These are phyloP conservation scores for Mucor irregularis DNA, from an alignment of 371 early-diverging fungal genomes.

Conservation along the genomic window DNA sequence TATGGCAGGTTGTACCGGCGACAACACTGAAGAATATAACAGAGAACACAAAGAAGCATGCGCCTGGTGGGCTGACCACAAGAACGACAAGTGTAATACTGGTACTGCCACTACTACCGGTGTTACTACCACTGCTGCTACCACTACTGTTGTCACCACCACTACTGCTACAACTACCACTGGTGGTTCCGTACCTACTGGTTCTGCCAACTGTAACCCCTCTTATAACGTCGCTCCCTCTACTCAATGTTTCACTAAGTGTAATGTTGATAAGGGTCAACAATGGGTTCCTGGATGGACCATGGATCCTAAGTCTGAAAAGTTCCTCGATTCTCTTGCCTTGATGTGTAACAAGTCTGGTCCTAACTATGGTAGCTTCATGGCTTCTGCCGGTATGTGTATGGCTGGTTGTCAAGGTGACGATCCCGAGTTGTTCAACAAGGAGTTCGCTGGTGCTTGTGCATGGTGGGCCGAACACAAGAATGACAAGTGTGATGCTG, in stretches of 20 bases:
- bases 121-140: background rate
- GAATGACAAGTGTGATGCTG: slow-evolving; percentile 14
- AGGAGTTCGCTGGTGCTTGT: slow-evolving; percentile 25
- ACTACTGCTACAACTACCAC: slow-evolving; percentile 17
- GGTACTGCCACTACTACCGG: background rate
- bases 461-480: slow-evolving; percentile 25
- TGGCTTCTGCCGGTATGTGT: slow-evolving; percentile 42
- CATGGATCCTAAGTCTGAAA: slow-evolving; percentile 32
- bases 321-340: slow-evolving; percentile 33
- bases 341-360: slow-evolving; percentile 30
- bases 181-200: slow-evolving; percentile 6
- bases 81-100: slow-evolving; percentile 11
- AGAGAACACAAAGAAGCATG: background rate
- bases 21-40: too few species aligned
- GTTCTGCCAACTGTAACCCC: slow-evolving; percentile 26
- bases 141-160: slow-evolving; percentile 8
- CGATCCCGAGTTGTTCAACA: slow-evolving; percentile 24
- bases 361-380: slow-evolving; percentile 30
- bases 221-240: slow-evolving; percentile 21
- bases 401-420: slow-evolving; percentile 29
- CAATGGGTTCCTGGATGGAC: slow-evolving; percentile 22
- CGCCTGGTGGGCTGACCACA: slow-evolving; percentile 14
- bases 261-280: slow-evolving; percentile 24
- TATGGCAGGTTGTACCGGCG: too few species aligned
- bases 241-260: slow-evolving; percentile 17